Base-by-base conservation (phyloP, 2,329 filamentous ascomycete genomes). In the Didymella pinodella region DNA sequence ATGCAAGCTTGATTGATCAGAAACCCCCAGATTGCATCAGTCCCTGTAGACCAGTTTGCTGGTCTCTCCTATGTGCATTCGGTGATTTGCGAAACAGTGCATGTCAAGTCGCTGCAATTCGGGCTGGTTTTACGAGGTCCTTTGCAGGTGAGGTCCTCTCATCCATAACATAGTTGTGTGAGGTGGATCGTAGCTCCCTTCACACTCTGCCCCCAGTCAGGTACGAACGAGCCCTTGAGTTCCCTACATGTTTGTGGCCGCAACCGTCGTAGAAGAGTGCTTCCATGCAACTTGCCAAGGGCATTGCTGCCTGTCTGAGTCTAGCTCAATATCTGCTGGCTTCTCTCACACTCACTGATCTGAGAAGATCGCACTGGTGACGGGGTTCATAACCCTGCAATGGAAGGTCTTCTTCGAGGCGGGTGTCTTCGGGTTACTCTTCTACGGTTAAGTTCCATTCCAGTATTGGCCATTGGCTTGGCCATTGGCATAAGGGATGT, bases 361-460 rank as follows among this genome's bases (percentile, higher is more conserved):
- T 69, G 54, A 70, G 40, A 70, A 70, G 65, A 63, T 45, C 29
- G 58, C 66, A 67, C 66, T 61, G 65, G 66, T 68, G 62, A 64
- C 57, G 68, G 68, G 65, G 65, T 44, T 58, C 40, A 62, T 50
- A 50, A 55, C 65, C 68, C 68, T 69, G 61, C 47, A 57, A 51
- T 58, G 59, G 62, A 61, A 64, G 55, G 48, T 63, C 55, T 58
- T 49, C 43, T 63, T 57, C 50, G 59, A 49, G 50, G 54, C 59
- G 60, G 57, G 47, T 43, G n/a, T 40, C 47, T 47, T 52, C 44
- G 38, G 51, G 31, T 48, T 26, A 56, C 36, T 48, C 22, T 7
- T 29, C 45, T 12, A 48, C 25, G 20, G 47, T 16, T 7, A 36
- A 10, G 26, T 14, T 7, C 31, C 25, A 31, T 47, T 22, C 36